phyloP scores from a whole-genome alignment of 331 rosid genomes.

The Quercus phellos region DNA sequence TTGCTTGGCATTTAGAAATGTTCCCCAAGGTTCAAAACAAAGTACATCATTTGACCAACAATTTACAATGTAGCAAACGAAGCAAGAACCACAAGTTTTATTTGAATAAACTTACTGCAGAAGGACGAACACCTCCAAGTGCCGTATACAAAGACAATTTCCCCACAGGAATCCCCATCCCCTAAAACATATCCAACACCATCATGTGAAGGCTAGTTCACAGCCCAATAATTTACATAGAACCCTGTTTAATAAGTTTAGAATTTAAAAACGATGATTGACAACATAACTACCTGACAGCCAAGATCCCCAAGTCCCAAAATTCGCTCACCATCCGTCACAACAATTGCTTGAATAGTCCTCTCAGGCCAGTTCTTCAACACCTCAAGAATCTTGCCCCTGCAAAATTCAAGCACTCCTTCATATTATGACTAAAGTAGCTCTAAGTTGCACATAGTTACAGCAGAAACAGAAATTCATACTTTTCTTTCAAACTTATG shows the following conservation, averaged over 20 bases:
- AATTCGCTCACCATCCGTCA: conserved; percentile 94
- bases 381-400: conserved; percentile 92
- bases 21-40: neutral
- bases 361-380: conserved; percentile 91
- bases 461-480: conserved; percentile 12
- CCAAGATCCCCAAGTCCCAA: conserved; percentile 98
- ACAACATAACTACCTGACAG: conserved; percentile 60
- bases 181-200: conserved; percentile 49
- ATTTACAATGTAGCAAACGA: neutral
- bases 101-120: conserved; percentile 55
- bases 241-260: neutral
- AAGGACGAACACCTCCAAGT: conserved; percentile 93
- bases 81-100: conserved; percentile 11
- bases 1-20: neutral
- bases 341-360: conserved; percentile 87
- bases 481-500: conserved; percentile 91
- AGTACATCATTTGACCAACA: neutral
- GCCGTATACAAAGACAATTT: conserved; percentile 89
- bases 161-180: conserved; percentile 99
- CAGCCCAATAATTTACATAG: neutral
- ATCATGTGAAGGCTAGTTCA: conserved; percentile 15
- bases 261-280: neutral
- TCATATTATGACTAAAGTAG: neutral
- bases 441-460: conserved; percentile 1
- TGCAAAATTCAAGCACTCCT: conserved; percentile 20